Base-by-base conservation (phyloP, 345 rosid genomes). In the Salix purpurea region DNA sequence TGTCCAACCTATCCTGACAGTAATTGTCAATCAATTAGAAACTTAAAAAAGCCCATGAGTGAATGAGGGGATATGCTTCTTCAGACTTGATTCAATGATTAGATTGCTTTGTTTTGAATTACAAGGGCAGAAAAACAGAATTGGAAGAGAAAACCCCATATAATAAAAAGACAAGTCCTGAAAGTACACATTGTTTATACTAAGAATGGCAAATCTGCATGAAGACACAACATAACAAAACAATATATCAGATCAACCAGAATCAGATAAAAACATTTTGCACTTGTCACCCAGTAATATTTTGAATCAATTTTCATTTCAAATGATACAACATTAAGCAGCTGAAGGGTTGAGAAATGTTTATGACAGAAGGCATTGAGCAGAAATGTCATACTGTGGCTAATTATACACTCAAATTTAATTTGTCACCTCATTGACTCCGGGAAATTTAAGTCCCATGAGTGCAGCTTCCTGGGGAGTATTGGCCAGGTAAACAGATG, bases 391-490 rank as follows among this genome's bases (percentile, higher is more conserved):
- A 70, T 54, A 54, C 24, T 34, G 21, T 46, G 42, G 54, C 7
- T 76, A 70, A 75, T 23, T 26, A 74, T 70, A 60, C 48, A 64
- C 61, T 40, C 16, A 8, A 78, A 62, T 30, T 32, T 52, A 69
- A 85, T 83, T 7, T 42, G 68, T 83, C 80, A 96, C 99, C 99
- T 92, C 97, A 80, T 92, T 76, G 24, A 91, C 96, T 69, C 99
- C 99, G 68, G 98, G 98, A 89, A 96, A 96, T 74, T 89, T 89
- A 76, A 94, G 90, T 73, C 99, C 99, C 97, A 96, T 85, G 73
- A 84, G 83, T 73, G 98, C 93, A 80, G 99, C 99, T 84, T 96
- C 97, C 79, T 94, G 97, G 7, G 99, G 99, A 81, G 94, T 96
- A 86, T 91, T 92, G 73, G 97, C 99, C 88, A 96, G 76, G 89